Base-by-base conservation (phyloP, 1,284 basidiomycete genomes). In the Papiliotrema laurentii region DNA sequence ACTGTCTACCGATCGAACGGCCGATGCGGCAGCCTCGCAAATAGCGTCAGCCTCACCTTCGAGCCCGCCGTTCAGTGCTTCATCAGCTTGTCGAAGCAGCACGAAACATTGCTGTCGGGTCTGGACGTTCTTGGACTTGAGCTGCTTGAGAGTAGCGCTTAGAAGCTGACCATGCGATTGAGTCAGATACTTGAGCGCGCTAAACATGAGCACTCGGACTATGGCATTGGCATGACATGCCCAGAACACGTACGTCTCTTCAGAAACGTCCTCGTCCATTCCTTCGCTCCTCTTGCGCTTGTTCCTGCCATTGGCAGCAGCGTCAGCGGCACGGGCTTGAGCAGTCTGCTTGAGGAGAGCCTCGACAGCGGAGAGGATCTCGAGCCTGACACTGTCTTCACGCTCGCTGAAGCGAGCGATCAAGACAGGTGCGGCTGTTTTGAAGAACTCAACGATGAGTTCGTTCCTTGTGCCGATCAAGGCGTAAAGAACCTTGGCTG, bases 321-420 rank as follows among this genome's bases (percentile, higher is more conserved):
- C n/a, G 18, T 70, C 70, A 0, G 61, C 61, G 5, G 58, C 46
- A 14, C 61, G 50, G 0, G 56, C 60, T 27, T 56, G 62, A 46
- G 66, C 60, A 11, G 90, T 91, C 74, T 93, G 92, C 51, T 80
- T 85, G 34, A 97, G 78, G 21, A 97, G 78, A 0, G 81, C 75
- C 22, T 82, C 81, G 64, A 94, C 94, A 0, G 94, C 87, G 0
- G 85, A 78, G 82, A 94, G 91, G 7, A 97, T 80, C 71, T 99
- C 94, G 18, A 96, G 76, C n/a, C 89, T 83, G 18, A 98, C 96
- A 14, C 88, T 94, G 63, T 92, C 89, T 74, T 99, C 96, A 33
- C 96, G 85, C 71, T 99, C 96, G 31, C 83, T 84, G 64, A 98
- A 94, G 26, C 93, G 83, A 9, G 87, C 83, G 47, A 96, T 89